These are phyloP conservation scores for Cryptococcus sp. DNA, from an alignment of 1,284 basidiomycete species.

Conservation along the genomic window DNA sequence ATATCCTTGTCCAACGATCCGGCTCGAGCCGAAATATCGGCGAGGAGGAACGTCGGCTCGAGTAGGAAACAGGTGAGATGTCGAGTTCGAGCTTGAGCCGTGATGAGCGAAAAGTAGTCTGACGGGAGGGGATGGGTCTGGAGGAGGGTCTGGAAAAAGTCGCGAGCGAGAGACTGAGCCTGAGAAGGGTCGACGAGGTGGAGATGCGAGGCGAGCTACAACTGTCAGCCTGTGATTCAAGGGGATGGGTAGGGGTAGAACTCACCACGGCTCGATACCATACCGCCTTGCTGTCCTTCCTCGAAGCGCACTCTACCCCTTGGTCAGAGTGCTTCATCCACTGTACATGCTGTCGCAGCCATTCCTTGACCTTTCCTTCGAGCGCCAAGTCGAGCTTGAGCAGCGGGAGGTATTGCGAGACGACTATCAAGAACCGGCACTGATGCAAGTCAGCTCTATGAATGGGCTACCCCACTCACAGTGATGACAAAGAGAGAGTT, in stretches of 20 bases:
- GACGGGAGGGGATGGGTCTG: conserved; percentile 7
- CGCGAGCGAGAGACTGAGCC: conserved; percentile 7
- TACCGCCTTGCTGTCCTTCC: conserved; percentile 22
- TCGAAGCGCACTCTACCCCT: conserved; percentile 15
- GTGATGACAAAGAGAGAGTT: conserved; percentile 29
- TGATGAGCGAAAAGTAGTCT: conserved; percentile 16
- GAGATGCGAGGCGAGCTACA: conserved; percentile 23
- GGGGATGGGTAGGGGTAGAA: neutral
- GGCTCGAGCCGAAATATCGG: neutral
- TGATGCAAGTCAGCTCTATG: conserved; percentile 4
- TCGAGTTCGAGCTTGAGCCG: conserved; percentile 20
- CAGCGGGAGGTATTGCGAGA: conserved; percentile 20
- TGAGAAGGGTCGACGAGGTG: conserved; percentile 10
- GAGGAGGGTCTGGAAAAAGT: conserved; percentile 4
- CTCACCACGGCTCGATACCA: conserved; percentile 35
- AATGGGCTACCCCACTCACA: conserved; percentile 15
- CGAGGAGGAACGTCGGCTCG: conserved; percentile 29
- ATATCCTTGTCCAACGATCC: neutral
- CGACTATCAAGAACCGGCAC: conserved; percentile 31
- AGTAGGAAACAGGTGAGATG: conserved; percentile 32
- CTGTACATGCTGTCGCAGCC: conserved; percentile 22
- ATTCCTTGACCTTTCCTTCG: conserved; percentile 8
- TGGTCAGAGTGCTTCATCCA: conserved; percentile 27
- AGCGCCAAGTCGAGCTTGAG: conserved; percentile 6
- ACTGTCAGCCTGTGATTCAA: neutral